Conservation (phyloP, 192 early-diverging fungal genomes). For the Rhizoclosmatium globosum region DNA sequence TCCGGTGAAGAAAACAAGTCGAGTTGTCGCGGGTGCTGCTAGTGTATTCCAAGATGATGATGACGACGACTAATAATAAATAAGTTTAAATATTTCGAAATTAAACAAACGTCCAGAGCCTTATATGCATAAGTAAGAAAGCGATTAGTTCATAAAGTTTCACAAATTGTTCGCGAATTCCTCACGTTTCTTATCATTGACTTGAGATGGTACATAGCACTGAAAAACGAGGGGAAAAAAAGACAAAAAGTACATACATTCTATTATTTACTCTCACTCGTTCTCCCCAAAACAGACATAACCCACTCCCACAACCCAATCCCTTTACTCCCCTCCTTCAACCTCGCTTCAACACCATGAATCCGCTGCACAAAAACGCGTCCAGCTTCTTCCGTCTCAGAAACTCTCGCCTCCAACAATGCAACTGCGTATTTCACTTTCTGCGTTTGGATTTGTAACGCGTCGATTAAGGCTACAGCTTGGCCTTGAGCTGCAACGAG, state of each 20-base stretch:
- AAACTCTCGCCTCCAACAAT: slow-evolving; percentile 23
- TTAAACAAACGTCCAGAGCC: too few relatives aligned
- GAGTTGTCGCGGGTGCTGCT: slow-evolving; percentile 28
- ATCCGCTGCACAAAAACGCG: slow-evolving; percentile 12
- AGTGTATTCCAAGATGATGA: slow-evolving; percentile 23
- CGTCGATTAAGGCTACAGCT: slow-evolving; percentile 5
- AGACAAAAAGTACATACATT: background rate
- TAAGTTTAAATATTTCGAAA: background rate
- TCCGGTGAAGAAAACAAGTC: slow-evolving; percentile 8
- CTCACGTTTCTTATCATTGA: too few relatives aligned
- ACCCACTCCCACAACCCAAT: slow-evolving; percentile 69
- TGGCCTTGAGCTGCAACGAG: background rate
- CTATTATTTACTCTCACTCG: background rate
- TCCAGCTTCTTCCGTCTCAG: slow-evolving; percentile 18
- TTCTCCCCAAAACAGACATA: slow-evolving; percentile 38
- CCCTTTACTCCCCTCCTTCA: background rate
- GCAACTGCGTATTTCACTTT: slow-evolving; percentile 31
- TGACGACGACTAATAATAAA: slow-evolving; percentile 23
- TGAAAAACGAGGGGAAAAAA: too few relatives aligned
- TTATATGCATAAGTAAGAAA: too few relatives aligned
- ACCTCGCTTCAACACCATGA: slow-evolving; percentile 2
- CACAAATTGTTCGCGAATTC: too few relatives aligned
- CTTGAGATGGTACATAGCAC: too few relatives aligned
- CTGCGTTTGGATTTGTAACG: background rate
- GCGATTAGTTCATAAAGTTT: too few relatives aligned